Base-by-base conservation (phyloP, 2,329 filamentous ascomycete genomes). In the Xylaria hypoxylon region DNA sequence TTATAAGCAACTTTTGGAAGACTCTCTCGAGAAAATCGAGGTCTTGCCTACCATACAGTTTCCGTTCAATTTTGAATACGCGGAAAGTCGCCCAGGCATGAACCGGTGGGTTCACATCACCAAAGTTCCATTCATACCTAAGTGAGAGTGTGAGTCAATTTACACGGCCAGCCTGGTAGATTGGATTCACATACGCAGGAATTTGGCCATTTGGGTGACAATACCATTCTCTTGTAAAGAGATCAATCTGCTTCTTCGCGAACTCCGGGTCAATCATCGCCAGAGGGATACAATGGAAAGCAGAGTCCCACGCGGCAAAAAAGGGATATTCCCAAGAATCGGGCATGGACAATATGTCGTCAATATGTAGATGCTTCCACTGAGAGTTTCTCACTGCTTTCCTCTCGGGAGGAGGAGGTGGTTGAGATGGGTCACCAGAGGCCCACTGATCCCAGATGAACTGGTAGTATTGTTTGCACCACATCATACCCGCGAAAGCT, bases 301-400 rank as follows among this genome's bases (percentile, higher is more conserved):
- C 95, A 61, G 92, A 95, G 78, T 98, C 95, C 95, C 95, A 98
- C 3, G 95, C 95, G 22, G 94, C 94, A 78, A 97, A 97, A 83
- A 97, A 98, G 0, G 95, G 95, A 74, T 98, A 98, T 76, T 98
- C 95, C 95, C 95, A 98, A 0, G 94, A 97, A 79, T 98, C 95
- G 0, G 95, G 96, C 95, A 98, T 97, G 0, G 95, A 97, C 38
- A 98, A 80, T 68, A 98, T 94, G 77, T 98, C 95, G 72, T 98
- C 96, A 73, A 97, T 89, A 79, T 97, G 87, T 86, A 98, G 89
- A 79, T 98, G 95, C 76, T 92, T 96, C 96, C 96, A 98, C 69
- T 96, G 89, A 42, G 88, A 83, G 77, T 98, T 98, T 67, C 95
- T 89, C 63, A 98, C 87, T 2, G 87, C 85, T 78, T 96, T 97